phyloP scores from a whole-genome alignment of 352 stramenopile species.

The Phytophthora kernoviae region DNA sequence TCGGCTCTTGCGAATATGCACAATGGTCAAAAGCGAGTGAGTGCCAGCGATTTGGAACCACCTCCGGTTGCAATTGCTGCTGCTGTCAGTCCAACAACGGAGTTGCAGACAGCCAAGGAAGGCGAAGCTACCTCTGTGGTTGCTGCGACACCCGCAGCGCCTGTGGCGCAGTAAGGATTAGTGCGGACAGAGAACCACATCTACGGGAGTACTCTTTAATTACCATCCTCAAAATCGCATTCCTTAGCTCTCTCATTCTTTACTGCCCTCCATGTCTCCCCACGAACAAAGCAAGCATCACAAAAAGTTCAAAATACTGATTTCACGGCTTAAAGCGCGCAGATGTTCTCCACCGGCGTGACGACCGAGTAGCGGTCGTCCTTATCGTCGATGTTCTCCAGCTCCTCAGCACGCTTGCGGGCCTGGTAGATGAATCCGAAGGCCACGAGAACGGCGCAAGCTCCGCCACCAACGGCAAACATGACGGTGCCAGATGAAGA shows the following conservation, averaged over 20 bases:
- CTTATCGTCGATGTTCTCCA: constrained; percentile 60
- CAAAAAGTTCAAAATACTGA: constrained; percentile 8
- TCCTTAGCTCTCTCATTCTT: not conserved
- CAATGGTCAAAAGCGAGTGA: constrained; percentile 54
- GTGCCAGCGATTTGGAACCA: constrained; percentile 41
- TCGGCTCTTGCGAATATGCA: constrained; percentile 30
- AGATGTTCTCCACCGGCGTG: constrained; percentile 58
- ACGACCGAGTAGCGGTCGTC: constrained; percentile 49
- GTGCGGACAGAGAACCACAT: not conserved
- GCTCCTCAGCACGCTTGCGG: constrained; percentile 63
- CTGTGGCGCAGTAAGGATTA: constrained; percentile 18
- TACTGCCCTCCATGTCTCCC: not conserved
- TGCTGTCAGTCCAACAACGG: constrained; percentile 6
- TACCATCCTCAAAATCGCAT: not conserved
- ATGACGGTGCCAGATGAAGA: constrained; percentile 20
- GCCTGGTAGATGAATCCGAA: constrained; percentile 84
- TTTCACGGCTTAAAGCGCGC: constrained; percentile 49
- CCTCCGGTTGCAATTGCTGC: constrained; percentile 14
- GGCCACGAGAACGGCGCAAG: constrained; percentile 49
- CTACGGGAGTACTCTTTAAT: not conserved
- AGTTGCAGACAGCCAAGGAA: constrained; percentile 7
- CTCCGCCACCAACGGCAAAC: constrained; percentile 36
- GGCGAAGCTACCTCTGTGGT: constrained; percentile 1
- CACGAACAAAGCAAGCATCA: not conserved
- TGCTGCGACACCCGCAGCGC: constrained; percentile 3